Base-by-base conservation (phyloP, 805 yeast genomes). In the Candida vaughaniae region DNA sequence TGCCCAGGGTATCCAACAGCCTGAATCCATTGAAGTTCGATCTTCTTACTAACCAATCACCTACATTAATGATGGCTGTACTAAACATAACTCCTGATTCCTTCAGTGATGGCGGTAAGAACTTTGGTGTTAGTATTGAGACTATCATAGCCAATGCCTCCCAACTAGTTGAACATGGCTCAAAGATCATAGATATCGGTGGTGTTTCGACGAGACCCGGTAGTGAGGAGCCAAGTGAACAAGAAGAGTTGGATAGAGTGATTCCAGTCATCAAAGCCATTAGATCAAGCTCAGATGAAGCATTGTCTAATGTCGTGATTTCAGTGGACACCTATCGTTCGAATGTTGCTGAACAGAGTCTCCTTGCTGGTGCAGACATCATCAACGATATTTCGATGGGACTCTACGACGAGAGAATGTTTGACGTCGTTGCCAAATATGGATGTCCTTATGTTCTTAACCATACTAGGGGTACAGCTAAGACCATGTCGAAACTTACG, bases 151-250 rank as follows among this genome's bases (percentile, higher is more conserved):
- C 49, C 0, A 62, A 65, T 16, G 84, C 82, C 0, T 55, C 60
- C 27, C 45, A 59, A 25, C 71, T 85, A 71, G 71, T 78, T 5
- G 49, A 56, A 0, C 63, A 72, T 16, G 89, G 87, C 1, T 86
- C 89, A n/a, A 68, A 70, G 18, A 85, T 93, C 20, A 69, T 93
- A 25, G 99, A 93, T 57, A 73, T 93, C 37, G 99, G 99, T 6
- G 99, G 99, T 2, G 86, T 88, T 39, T 87, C 96, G 1, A 93
- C 99, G 0, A 73, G 95, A 34, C 99, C 99, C 0, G 87, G 88
- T 1, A 78, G 95, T 1, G 51, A 47, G 1, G 86, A 78, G 37
- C 81, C 84, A 0, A 51, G 73, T 2, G 72, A 58, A 15, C 74
- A 73, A n/a, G 90, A 77, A 38, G 99, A 93, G 56, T 48, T 85